Conservation (phyloP, 331 rosid genomes). For the Telfairia occidentalis region DNA sequence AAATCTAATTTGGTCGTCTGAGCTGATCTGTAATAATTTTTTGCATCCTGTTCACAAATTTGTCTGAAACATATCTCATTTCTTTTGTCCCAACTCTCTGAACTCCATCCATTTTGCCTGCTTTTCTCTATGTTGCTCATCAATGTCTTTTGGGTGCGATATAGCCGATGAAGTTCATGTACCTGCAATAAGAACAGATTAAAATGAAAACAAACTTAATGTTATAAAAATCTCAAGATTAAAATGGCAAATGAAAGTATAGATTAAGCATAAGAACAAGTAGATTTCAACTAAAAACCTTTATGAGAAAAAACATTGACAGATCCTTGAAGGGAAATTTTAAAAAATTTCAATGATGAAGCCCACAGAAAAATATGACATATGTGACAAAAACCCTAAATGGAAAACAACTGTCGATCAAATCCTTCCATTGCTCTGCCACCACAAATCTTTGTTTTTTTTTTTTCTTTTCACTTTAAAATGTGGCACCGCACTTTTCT, state of each 20-base stretch:
- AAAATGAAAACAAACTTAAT: background rate
- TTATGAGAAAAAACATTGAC: background rate
- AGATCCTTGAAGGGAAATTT: background rate
- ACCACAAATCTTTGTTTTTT: background rate
- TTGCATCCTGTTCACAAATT: constrained; percentile 18
- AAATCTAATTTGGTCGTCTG: constrained; percentile 37
- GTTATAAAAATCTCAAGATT: background rate
- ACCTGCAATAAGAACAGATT: constrained; percentile 32
- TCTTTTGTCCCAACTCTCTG: constrained; percentile 20
- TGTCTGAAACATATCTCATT: constrained; percentile 28
- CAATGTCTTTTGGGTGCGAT: constrained; percentile 60
- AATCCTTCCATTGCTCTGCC: background rate
- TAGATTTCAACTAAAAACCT: background rate
- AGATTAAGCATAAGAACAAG: too few species aligned
- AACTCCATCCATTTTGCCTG: constrained; percentile 36
- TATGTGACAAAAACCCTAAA: background rate
- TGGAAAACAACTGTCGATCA: background rate
- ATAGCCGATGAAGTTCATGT: constrained; percentile 76
- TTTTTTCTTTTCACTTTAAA: background rate
- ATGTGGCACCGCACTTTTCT: background rate
- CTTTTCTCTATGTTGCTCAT: constrained; percentile 45
- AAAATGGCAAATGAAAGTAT: background rate
- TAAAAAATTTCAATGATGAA: background rate
- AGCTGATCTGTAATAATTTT: background rate
- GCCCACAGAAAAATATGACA: background rate